A percentile compares a stretch with the other conserved stretches of the same genome.
Evolutionary conservation across 352 stramenopile species (phyloP).

Genomic region (Globisporangium cylindrosporum): DNA sequence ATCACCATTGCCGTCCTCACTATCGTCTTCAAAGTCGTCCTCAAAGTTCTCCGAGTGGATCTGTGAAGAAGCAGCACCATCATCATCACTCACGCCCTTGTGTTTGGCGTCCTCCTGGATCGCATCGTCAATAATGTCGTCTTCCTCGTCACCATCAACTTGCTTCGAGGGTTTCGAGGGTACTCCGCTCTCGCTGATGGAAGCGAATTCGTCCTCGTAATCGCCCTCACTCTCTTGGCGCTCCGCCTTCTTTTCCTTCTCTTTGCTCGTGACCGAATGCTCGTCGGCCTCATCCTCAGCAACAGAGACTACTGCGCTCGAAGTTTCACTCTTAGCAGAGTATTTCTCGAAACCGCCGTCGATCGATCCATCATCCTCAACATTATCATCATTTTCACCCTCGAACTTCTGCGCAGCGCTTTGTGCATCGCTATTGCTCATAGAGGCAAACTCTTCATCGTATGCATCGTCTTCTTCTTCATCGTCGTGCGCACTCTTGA

Average conservation of each 20-base stretch:
- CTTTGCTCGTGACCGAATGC: constrained; percentile 2
- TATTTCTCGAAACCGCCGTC: constrained; percentile 3
- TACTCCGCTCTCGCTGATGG: constrained; percentile 9
- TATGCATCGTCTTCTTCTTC: constrained; percentile 8
- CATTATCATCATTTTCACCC: neutral
- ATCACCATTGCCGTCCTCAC: neutral
- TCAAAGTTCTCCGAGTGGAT: constrained; percentile 10
- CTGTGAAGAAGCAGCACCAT: neutral
- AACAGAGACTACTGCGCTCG: neutral
- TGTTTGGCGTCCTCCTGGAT: neutral
- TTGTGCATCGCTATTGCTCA: neutral
- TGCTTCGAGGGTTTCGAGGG: neutral
- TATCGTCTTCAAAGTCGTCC: constrained; percentile 15
- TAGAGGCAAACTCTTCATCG: constrained; percentile 15
- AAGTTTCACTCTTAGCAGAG: constrained; percentile 3
- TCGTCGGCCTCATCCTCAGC: neutral
- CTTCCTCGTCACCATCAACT: neutral
- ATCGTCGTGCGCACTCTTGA: neutral
- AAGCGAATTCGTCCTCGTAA: constrained; percentile 20
- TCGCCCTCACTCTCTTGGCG: constrained; percentile 8
- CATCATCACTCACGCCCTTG: constrained; percentile 1
- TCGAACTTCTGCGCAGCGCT: neutral
- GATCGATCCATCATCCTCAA: neutral
- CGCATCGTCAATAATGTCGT: constrained; percentile 1
- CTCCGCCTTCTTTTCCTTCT: neutral